Evolutionary conservation across 768 basidiomycete species (phyloP).

Genomic region (Rhodosporidiobolus sp.): DNA sequence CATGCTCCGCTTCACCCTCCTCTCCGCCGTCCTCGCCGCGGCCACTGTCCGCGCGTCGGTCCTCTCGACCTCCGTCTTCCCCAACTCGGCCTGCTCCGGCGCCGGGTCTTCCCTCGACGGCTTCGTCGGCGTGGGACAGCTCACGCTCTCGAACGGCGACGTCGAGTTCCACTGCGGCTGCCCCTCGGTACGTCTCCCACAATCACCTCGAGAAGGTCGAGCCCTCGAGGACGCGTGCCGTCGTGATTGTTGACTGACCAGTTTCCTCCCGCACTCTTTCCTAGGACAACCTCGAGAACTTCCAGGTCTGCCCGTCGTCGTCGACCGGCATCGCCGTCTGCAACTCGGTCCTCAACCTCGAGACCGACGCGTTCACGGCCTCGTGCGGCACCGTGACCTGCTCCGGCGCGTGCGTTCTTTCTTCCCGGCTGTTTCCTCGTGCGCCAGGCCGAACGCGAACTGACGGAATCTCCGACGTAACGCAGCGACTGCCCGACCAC

Average conservation of each 20-base stretch:
- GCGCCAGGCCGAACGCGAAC: not conserved
- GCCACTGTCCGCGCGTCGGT: slow-evolving; percentile 23
- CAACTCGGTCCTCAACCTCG: slow-evolving; percentile 36
- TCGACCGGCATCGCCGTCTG: slow-evolving; percentile 25
- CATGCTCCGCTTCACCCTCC: slow-evolving; percentile 36
- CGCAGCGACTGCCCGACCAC: slow-evolving; percentile 33
- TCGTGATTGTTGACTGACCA: slow-evolving; percentile 8
- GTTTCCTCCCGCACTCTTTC: not conserved
- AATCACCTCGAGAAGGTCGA: no score
- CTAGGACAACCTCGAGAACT: slow-evolving; percentile 37
- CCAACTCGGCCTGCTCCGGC: slow-evolving; percentile 37
- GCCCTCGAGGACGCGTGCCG: not conserved
- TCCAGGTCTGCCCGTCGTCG: slow-evolving; percentile 33
- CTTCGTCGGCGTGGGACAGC: slow-evolving; percentile 32
- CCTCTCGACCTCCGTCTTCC: slow-evolving; percentile 38
- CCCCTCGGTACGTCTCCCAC: slow-evolving; percentile 21
- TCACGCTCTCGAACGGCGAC: slow-evolving; percentile 30
- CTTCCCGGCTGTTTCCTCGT: not conserved
- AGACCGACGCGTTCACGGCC: slow-evolving; percentile 25
- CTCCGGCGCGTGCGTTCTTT: slow-evolving; percentile 21
- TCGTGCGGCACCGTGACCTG: slow-evolving; percentile 30
- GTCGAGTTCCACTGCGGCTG: slow-evolving; percentile 40
- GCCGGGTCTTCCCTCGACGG: slow-evolving; percentile 19
- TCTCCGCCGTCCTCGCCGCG: slow-evolving; percentile 29
- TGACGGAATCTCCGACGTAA: not conserved